Percentiles rank a stretch among this genome's conserved stretches.
Conservation (phyloP, 192 early-diverging fungal genomes). For the Chytriomyces sp. region DNA sequence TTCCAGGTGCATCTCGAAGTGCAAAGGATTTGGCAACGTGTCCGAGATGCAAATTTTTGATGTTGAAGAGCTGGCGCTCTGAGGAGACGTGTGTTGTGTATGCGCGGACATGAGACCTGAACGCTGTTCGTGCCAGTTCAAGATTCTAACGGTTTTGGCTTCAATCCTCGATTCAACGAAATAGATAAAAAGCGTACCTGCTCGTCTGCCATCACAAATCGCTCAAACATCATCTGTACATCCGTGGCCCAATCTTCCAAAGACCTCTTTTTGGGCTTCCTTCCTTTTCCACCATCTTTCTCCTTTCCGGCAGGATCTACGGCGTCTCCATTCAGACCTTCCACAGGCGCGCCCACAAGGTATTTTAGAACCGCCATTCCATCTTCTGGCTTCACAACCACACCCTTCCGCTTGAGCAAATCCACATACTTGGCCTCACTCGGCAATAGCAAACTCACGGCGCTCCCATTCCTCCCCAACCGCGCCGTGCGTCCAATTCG, state of each 20-base stretch:
- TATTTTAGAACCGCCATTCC: slow-evolving; percentile 21
- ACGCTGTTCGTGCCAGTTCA: slow-evolving; percentile 77
- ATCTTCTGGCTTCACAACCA: slow-evolving; percentile 14
- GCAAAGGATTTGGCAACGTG: slow-evolving; percentile 97
- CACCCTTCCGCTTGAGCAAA: slow-evolving; percentile 70
- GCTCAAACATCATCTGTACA: slow-evolving; percentile 70
- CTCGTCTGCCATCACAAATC: slow-evolving; percentile 65
- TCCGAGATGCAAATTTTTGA: slow-evolving; percentile 92
- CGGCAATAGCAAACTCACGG: slow-evolving; percentile 84
- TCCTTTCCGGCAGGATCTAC: neutral
- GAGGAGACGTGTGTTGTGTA: slow-evolving; percentile 89
- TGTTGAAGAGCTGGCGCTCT: slow-evolving; percentile 92
- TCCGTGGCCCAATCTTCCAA: slow-evolving; percentile 57
- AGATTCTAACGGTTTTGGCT: slow-evolving; percentile 49
- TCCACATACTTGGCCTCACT: slow-evolving; percentile 70
- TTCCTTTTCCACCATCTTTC: neutral
- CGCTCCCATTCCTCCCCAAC: slow-evolving; percentile 84
- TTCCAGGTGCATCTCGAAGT: slow-evolving; percentile 84
- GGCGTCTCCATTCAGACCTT: slow-evolving; percentile 21
- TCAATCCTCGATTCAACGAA: slow-evolving; percentile 19
- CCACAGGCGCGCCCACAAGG: slow-evolving; percentile 11
- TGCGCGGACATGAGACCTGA: slow-evolving; percentile 83
- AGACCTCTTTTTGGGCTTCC: slow-evolving; percentile 51
- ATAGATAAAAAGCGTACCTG: slow-evolving; percentile 50
- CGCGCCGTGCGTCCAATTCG: slow-evolving; percentile 96